Evolutionary conservation across 345 rosid genomes (phyloP), one percentile per base, ranked within the genome.

Genomic region (Populus pruinosa): DNA sequence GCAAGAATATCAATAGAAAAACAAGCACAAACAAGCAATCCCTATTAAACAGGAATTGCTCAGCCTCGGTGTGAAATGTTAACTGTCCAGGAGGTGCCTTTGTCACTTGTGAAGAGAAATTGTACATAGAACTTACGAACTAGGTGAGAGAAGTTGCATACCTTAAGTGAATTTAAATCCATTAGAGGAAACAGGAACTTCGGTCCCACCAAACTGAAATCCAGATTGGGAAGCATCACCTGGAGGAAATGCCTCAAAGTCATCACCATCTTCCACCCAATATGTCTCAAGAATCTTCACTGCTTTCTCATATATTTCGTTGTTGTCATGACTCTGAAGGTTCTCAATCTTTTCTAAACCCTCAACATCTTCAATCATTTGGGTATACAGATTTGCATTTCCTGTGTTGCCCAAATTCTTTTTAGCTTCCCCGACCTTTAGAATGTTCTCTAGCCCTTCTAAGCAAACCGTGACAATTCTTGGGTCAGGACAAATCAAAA

Each of bases 371-470:
- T 75, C 79, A 38, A 80, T 75, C 82, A 80, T 62, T 53, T 80
- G 79, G 35, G 79, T 67, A 53, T 72, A 80, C 66, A 38, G 35
- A 70, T 75, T 80, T 39, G 5, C 38, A 49, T 64, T 71, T 63
- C 76, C 79, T 31, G 44, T 62, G 17, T 49, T 75, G 71, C 82
- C 82, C 70, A 75, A 64, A 70, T 70, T 63, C 59, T 80, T 80
- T n/a, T 70, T 79, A 9, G 82, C 67, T 76, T 80, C 79, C 33
- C 82, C 82, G 61, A 70, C 74, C 78, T 74, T 79, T n/a, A 79
- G 71, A 61, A 79, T 79, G 75, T 79, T 74, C 50, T 75, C 82
- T 61, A 80, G 77, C 31, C 82, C 82, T 64, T 80, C 82, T 70
- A 69, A 72, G 74, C 75, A 62, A 29, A 80, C 79, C 27, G 82